These are phyloP conservation scores for Chloropicon primus DNA, from an alignment of 139 green algal species.

Conservation along the genomic window DNA sequence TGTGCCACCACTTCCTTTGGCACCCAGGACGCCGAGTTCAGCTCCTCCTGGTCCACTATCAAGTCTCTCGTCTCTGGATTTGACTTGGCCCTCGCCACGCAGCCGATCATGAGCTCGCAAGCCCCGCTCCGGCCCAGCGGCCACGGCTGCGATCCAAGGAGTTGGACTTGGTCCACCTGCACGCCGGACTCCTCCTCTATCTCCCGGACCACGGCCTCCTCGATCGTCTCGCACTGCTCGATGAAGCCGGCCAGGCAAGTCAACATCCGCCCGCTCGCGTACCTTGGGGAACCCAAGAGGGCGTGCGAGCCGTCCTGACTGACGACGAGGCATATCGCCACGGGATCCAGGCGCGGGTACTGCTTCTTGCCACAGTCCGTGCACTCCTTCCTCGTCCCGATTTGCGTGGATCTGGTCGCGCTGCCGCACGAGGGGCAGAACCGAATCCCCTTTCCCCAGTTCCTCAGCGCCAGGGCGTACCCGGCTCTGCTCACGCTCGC, in stretches of 20 bases:
- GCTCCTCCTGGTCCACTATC: conserved; percentile 47
- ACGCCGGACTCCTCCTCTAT: conserved; percentile 51
- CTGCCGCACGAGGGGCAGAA: background rate
- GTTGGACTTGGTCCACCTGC: conserved; percentile 6
- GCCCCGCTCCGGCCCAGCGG: conserved; percentile 40
- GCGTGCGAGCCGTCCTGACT: background rate
- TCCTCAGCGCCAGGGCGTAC: background rate
- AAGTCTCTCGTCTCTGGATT: conserved; percentile 23
- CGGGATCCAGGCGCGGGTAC: background rate
- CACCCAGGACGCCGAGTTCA: conserved; percentile 46
- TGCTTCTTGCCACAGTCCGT: background rate
- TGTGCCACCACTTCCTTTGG: background rate
- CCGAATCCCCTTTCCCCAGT: background rate
- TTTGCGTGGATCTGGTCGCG: background rate
- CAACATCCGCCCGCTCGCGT: conserved; percentile 31
- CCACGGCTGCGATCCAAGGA: conserved; percentile 50
- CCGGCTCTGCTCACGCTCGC: background rate
- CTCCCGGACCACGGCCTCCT: conserved; percentile 58
- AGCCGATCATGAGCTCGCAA: conserved; percentile 80
- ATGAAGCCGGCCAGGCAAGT: conserved; percentile 68
- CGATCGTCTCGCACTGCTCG: conserved; percentile 63
- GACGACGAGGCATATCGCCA: background rate
- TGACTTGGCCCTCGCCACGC: conserved; percentile 44
- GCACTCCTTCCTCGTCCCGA: background rate
- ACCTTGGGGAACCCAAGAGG: background rate